Base-by-base conservation (phyloP, 768 basidiomycete genomes). In the Xerocomellus dryophilus region DNA sequence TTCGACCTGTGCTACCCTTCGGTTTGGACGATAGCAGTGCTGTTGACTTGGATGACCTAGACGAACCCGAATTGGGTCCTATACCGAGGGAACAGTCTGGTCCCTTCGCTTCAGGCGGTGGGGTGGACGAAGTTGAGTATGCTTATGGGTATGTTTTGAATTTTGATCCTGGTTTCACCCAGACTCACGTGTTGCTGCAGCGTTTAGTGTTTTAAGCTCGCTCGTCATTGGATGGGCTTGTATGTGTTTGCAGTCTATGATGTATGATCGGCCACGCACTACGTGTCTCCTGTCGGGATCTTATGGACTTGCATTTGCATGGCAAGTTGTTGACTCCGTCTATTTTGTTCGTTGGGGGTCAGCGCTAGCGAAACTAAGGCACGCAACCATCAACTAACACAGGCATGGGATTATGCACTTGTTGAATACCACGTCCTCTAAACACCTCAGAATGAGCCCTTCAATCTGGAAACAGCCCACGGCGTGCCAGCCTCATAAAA, bases 71-170 rank as follows among this genome's bases (percentile, higher is more conserved):
- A 53, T 69, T 88, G 42, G 90, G 90, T 8, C 88, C 88, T 27
- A 82, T 87, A 65, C 88, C 87, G 10, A 83, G 86, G 50, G 89
- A 89, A 57, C 77, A 83, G 32, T 79, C 84, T 11, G 78, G 81
- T 20, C 86, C 89, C 10, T 93, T 93, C 66, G 82, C 84, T 20
- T 80, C 85, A 6, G 88, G 88, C 2, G 90, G 84, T 20, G 88
- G 91, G 46, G 90, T 93, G 15, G 91, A 93, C 60, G 91, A 93
- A 70, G 91, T 93, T 7, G 92, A 93, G 66, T 90, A 90, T 70
- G 89, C 85, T 53, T 91, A 90, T 61, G 89, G 89, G 88, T 85
- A 69, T 68, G 85, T 78, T 41, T 51, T 27, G 29, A 40, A 23
- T 25, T 46, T 1, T 7, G 21, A 7, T 23, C 7, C 10, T 21